phyloP scores from a whole-genome alignment of 139 green algal species.

The Parachlorella kessleri region DNA sequence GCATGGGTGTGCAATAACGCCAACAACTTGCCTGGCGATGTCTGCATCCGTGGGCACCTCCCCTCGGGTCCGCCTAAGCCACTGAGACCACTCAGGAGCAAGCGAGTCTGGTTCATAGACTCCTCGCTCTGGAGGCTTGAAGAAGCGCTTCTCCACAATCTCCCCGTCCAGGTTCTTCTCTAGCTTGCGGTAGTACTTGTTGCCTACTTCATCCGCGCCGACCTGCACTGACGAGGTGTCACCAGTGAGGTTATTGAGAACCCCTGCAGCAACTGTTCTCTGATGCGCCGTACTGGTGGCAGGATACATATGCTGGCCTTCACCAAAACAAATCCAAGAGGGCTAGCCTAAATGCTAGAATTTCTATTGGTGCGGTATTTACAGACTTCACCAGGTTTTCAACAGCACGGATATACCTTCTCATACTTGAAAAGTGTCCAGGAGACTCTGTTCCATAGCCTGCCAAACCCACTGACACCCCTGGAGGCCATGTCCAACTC shows the following conservation, averaged over 20 bases:
- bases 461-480: not conserved
- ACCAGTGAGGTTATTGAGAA: too few species aligned
- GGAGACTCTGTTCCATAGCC: slow-evolving; percentile 1
- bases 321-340: too few species aligned
- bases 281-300: too few species aligned
- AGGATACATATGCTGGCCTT: too few species aligned
- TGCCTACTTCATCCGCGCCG: slow-evolving; percentile 32
- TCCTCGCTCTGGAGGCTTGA: slow-evolving; percentile 11
- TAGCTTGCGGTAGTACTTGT: slow-evolving; percentile 37
- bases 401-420: too few species aligned
- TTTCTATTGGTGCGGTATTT: too few species aligned
- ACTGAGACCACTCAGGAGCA: slow-evolving; percentile 42
- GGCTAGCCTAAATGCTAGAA: too few species aligned
- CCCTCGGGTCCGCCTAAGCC: slow-evolving; percentile 22
- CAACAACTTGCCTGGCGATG: slow-evolving; percentile 12
- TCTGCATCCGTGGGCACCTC: slow-evolving; percentile 33
- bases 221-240: too few species aligned
- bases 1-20: too few species aligned
- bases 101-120: slow-evolving; percentile 24
- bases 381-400: too few species aligned
- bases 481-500: not conserved
- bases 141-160: slow-evolving; percentile 26
- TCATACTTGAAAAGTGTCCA: slow-evolving; percentile 30
- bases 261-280: too few species aligned
- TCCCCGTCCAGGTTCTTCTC: slow-evolving; percentile 26